Evolutionary conservation across 2,329 filamentous ascomycete genomes (phyloP).

Genomic region (Hymenoscyphus scutula): DNA sequence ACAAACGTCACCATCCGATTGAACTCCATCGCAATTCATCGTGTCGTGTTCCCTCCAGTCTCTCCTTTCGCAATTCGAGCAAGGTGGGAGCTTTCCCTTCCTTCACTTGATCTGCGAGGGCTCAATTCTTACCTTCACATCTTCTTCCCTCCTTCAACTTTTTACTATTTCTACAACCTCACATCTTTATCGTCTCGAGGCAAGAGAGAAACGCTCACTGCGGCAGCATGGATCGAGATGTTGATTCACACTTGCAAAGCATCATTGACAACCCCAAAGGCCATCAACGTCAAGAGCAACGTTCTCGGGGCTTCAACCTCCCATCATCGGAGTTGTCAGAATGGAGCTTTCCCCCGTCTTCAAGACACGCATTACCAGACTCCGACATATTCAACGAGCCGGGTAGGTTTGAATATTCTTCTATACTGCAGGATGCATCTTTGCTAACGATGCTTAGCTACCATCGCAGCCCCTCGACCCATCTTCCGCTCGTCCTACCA

Average conservation of each 20-base stretch:
- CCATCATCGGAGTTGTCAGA: slow-evolving; percentile 11
- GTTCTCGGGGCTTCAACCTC: slow-evolving; percentile 10
- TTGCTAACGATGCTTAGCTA: background rate
- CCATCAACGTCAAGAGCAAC: slow-evolving; percentile 12
- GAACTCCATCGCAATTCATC: background rate
- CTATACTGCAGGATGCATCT: background rate
- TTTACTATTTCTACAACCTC: background rate
- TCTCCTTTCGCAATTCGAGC: background rate
- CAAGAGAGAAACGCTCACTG: background rate
- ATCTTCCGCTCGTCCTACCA: slow-evolving; percentile 5
- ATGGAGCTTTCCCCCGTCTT: slow-evolving; percentile 17
- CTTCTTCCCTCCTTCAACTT: background rate
- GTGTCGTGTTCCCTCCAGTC: background rate
- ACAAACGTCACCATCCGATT: background rate
- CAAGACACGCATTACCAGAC: slow-evolving; percentile 16
- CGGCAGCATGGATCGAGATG: slow-evolving; percentile 19
- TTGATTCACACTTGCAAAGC: slow-evolving; percentile 27
- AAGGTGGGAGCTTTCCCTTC: background rate
- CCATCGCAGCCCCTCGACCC: background rate
- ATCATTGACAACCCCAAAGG: slow-evolving; percentile 26
- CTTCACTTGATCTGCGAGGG: background rate
- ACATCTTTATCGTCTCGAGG: slow-evolving; percentile 3
- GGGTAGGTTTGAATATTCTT: slow-evolving; percentile 13
- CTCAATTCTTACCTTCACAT: background rate
- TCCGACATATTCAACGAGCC: slow-evolving; percentile 10